Base-by-base conservation (phyloP, 495 filamentous ascomycete genomes). In the Xylaria longipes region DNA sequence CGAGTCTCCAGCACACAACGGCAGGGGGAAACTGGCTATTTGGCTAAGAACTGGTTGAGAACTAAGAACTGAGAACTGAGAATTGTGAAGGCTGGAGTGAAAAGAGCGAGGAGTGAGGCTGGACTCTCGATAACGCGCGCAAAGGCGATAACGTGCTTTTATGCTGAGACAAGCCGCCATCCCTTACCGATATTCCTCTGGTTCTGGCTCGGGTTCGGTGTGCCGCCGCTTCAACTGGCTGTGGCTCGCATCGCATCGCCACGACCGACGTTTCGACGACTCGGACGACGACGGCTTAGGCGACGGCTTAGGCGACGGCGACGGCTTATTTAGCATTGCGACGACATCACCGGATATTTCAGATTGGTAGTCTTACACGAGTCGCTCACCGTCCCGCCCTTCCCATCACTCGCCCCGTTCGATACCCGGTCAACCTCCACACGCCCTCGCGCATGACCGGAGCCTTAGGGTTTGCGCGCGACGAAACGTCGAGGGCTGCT, bases 401-500 rank as follows among this genome's bases (percentile, higher is more conserved):
- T 27, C 22, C 35, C 5, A 39, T 58, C 50, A 33, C 1, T 20
- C 50, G 22, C 1, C 12, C 45, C 27, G 3, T 5, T 45, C 41
- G 35, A 50, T 27, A 37, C 46, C 33, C 2, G 12, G 25, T 35
- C 52, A 17, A 12, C n/a, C 22, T 52, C 27, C 15, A 56, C 22
- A 56, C 29, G n/a, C 35, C 41, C 48, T 48, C 39, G 60, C 68
- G 68, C 68, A 70, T 70, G 68, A 64, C 45, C 43, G 37, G 22
- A 62, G 45, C 12, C 12, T 62, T 54, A 64, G 68, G 58, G 35
- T 64, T 35, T 31, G 68, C 57, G 58, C 68, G 68, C 58, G 60
- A 63, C 68, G 37, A 41, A 64, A 43, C 22, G 58, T 46, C 68
- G 68, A 64, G 58, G 68, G 68, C 58, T 62, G 68, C 45, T 48